A percentile compares a stretch with the other conserved stretches of the same genome.
phyloP scores from a whole-genome alignment of 2,329 filamentous ascomycete species.

The Alternaria brassicae region DNA sequence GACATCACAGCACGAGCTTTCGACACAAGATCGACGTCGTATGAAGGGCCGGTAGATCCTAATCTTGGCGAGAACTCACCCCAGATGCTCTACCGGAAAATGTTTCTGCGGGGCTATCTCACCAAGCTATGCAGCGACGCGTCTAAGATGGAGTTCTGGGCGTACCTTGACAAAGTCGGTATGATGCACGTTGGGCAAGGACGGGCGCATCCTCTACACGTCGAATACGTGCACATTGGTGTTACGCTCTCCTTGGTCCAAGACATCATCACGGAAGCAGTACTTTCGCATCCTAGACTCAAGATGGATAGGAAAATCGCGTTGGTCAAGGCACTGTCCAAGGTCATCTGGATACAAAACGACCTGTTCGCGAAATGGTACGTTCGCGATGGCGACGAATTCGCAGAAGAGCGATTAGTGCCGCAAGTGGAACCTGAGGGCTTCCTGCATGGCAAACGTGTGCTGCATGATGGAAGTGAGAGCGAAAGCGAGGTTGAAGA shows the following conservation, averaged over 20 bases:
- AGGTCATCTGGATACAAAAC: slow-evolving; percentile 89
- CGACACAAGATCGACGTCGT: slow-evolving; percentile 65
- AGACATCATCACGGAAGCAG: slow-evolving; percentile 77
- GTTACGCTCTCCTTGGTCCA: slow-evolving; percentile 76
- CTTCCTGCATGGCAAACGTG: slow-evolving; percentile 47
- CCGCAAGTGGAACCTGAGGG: slow-evolving; percentile 48
- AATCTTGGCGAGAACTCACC: slow-evolving; percentile 71
- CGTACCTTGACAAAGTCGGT: slow-evolving; percentile 83
- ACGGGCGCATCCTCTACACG: slow-evolving; percentile 73
- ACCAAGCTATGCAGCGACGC: slow-evolving; percentile 77
- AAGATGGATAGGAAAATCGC: slow-evolving; percentile 72
- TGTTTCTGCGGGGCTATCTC: slow-evolving; percentile 78
- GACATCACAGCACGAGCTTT: slow-evolving; percentile 84
- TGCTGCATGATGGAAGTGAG: slow-evolving; percentile 40
- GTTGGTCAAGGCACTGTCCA: slow-evolving; percentile 76
- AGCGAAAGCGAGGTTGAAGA: slow-evolving; percentile 41
- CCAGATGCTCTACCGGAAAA: slow-evolving; percentile 78
- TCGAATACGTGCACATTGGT: slow-evolving; percentile 83
- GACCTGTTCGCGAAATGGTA: slow-evolving; percentile 87
- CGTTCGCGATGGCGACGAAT: slow-evolving; percentile 71
- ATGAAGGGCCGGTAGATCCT: slow-evolving; percentile 71
- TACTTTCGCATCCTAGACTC: slow-evolving; percentile 73
- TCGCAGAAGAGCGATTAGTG: slow-evolving; percentile 53
- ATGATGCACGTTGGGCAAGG: slow-evolving; percentile 84
- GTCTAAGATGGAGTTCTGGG: slow-evolving; percentile 78